Evolutionary conservation across 768 basidiomycete genomes (phyloP).

Genomic region (Boletus tylopilopsis): DNA sequence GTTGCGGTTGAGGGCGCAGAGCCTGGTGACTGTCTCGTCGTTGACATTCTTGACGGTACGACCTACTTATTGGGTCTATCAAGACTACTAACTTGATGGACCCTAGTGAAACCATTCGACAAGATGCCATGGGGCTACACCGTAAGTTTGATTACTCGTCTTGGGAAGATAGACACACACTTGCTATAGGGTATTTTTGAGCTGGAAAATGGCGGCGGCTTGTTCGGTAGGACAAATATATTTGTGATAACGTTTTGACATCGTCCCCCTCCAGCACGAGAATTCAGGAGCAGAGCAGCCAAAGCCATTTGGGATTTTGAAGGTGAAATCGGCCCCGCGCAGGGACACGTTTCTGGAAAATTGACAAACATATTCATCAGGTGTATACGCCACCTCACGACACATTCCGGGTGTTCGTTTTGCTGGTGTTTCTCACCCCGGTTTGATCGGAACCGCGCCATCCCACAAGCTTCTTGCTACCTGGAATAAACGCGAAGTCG

Average conservation of each 20-base stretch:
- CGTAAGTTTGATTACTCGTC: slow-evolving; percentile 29
- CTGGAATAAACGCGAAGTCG: slow-evolving; percentile 73
- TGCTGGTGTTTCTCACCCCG: slow-evolving; percentile 73
- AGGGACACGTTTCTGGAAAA: too few species aligned
- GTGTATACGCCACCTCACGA: slow-evolving; percentile 67
- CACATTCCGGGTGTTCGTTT: slow-evolving; percentile 80
- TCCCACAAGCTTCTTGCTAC: slow-evolving; percentile 66
- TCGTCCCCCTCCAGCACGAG: slow-evolving; percentile 39
- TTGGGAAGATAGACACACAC: background rate
- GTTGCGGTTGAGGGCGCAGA: slow-evolving; percentile 72
- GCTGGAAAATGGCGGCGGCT: slow-evolving; percentile 65
- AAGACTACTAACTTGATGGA: background rate
- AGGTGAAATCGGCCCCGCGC: slow-evolving; percentile 32
- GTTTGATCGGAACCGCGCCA: slow-evolving; percentile 74
- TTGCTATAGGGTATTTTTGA: slow-evolving; percentile 67
- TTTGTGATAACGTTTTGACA: background rate
- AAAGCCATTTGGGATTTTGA: slow-evolving; percentile 84
- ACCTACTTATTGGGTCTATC: background rate
- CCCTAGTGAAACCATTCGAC: slow-evolving; percentile 58
- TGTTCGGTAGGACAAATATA: slow-evolving; percentile 49
- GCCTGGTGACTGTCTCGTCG: slow-evolving; percentile 75
- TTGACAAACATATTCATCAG: too few species aligned
- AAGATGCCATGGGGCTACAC: slow-evolving; percentile 84
- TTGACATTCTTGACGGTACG: slow-evolving; percentile 74
- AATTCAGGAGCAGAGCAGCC: slow-evolving; percentile 66